phyloP scores from a whole-genome alignment of 805 yeast species.

The Zygoascus tannicola region DNA sequence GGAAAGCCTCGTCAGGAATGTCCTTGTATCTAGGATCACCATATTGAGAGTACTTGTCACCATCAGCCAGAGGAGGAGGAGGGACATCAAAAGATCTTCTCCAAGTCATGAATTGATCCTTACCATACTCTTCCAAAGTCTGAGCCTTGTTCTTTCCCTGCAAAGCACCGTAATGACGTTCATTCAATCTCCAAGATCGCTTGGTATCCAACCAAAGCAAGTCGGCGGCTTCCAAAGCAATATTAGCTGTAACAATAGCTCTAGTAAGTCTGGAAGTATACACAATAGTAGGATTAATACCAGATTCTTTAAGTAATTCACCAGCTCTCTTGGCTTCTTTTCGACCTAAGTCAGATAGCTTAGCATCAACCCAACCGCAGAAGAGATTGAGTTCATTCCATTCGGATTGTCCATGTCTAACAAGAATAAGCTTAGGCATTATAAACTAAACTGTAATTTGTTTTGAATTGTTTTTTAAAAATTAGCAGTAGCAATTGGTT shows the following conservation, averaged over 20 bases:
- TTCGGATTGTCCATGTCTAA: constrained; percentile 99
- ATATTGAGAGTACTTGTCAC: constrained; percentile 73
- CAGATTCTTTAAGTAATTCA: constrained; percentile 78
- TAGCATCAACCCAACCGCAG: constrained; percentile 98
- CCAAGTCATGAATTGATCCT: constrained; percentile 91
- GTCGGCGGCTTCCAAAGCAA: constrained; percentile 83
- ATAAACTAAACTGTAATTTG: too few species aligned
- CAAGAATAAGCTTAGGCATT: constrained; percentile 63
- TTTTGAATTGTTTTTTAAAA: too few species aligned
- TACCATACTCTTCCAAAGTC: constrained; percentile 78
- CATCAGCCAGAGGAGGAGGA: constrained; percentile 79
- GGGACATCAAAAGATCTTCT: constrained; percentile 97
- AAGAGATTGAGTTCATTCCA: constrained; percentile 97
- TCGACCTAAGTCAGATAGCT: constrained; percentile 72
- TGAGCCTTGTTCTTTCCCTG: constrained; percentile 98
- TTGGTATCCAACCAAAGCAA: constrained; percentile 83
- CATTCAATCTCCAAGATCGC: constrained; percentile 97
- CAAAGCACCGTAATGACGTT: constrained; percentile 97
- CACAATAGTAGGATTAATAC: constrained; percentile 74
- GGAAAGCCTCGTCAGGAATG: constrained; percentile 77
- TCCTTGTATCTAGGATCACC: constrained; percentile 79
- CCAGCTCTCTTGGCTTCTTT: constrained; percentile 93
- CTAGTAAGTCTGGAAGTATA: constrained; percentile 87
- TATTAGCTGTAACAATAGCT: constrained; percentile 96
- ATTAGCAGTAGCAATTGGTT: too few species aligned